These are phyloP conservation scores for Neurospora pannonica DNA, from an alignment of 495 filamentous ascomycete species.

Conservation along the genomic window DNA sequence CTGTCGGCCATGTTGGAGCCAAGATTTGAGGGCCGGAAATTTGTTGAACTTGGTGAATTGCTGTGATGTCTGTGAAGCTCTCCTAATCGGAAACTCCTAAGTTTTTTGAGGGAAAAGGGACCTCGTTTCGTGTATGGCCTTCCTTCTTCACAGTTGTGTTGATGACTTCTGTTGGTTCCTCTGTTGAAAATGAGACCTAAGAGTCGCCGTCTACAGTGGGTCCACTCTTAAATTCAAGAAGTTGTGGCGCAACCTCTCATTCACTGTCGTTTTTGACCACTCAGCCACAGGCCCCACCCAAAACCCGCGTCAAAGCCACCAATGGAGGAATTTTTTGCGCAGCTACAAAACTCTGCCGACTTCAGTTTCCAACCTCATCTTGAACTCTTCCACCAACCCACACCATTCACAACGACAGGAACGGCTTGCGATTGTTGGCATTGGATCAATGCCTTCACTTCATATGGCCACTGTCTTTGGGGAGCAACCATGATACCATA, in stretches of 20 bases:
- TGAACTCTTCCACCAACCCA: not conserved
- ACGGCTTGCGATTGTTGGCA: not conserved
- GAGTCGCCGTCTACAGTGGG: not conserved
- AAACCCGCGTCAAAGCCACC: conserved; percentile 4
- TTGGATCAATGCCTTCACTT: not conserved
- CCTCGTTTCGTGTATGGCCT: not conserved
- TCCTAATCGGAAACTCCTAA: not conserved
- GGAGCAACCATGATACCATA: not conserved
- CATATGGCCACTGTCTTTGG: not conserved
- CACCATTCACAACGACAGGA: not conserved
- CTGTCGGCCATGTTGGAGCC: conserved; percentile 62
- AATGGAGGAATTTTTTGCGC: not conserved
- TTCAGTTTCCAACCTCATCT: not conserved
- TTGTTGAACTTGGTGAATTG: conserved; percentile 3
- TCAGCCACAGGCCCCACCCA: not conserved
- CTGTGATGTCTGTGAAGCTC: not conserved
- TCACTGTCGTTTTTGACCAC: not conserved
- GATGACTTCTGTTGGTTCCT: not conserved
- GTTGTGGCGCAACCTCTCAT: not conserved
- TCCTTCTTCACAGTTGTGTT: not conserved
- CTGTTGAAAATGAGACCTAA: not conserved
- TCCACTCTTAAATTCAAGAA: not conserved
- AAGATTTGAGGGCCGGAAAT: not conserved
- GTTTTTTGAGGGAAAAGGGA: not conserved
- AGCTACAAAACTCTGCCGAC: not conserved